Base-by-base conservation (phyloP, 352 stramenopile species). In the Plasmopara viticola region DNA sequence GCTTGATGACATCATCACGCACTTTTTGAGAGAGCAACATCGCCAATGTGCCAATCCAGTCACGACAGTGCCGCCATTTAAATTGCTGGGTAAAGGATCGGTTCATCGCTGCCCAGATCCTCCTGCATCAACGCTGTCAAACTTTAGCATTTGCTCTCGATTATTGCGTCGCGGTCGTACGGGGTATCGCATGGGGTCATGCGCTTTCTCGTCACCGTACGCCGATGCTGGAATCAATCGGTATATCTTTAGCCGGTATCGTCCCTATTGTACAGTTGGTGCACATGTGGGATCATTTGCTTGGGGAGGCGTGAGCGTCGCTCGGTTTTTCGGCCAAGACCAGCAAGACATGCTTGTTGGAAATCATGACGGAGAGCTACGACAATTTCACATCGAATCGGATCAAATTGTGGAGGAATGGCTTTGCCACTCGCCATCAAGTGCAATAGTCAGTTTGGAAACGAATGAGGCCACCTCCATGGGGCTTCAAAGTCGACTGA, bases 21-120 rank as follows among this genome's bases (percentile, higher is more conserved):
- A 94, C 56, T 95, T 92, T 48, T 62, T 94, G 15, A 75, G 84
- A 48, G 84, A 94, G 41, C 86, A 96, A 56, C 86, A 96, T 54
- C 83, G 86, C 6, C 85, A 93, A 48, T 96, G 86, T 46, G 53
- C 79, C 0, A 91, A 94, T 37, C 86, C 86, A 28, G 78, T 96
- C 12, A 87, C 84, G 13, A 91, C 87, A 1, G 78, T 95, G 1
- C 86, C 86, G 0, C 84, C 84, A 14, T 93, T 96, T 61, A 87
- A 89, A 35, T 50, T 96, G 14, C 48, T 89, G 6, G 77, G 72
- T 4, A 64, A 69, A 33, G 60, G 70, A 17, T 64, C 74, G 1
- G 53, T 71, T 6, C 86, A 96, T 58, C 73, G 68, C 4, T 96
- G 86, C 34, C 85, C 86, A 1, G 84, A 90, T 64, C 74, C 67